phyloP scores from a whole-genome alignment of 225 moss, liverwort and hornwort species.

The Straminergon stramineum region DNA sequence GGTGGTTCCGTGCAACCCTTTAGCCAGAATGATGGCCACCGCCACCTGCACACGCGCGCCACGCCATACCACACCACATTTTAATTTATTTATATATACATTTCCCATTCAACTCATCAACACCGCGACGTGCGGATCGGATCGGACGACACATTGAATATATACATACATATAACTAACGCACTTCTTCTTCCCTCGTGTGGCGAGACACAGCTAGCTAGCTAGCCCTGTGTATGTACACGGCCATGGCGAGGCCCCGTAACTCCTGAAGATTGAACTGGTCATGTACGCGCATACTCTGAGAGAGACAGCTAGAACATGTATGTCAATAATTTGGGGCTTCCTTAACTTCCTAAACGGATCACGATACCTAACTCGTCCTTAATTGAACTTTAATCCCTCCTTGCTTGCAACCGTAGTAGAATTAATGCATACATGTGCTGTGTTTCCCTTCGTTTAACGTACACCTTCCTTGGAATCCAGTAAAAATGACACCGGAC shows the following conservation, averaged over 20 bases:
- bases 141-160: background rate
- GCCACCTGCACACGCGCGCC: constrained; percentile 6
- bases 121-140: background rate
- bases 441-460: background rate
- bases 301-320: background rate
- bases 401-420: background rate
- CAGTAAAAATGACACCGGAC: background rate
- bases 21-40: constrained; percentile 22
- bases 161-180: background rate
- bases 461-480: background rate
- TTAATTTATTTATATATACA: too few species aligned
- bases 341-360: background rate
- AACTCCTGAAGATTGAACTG: background rate
- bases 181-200: background rate
- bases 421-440: background rate
- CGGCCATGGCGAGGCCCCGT: background rate
- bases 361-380: background rate
- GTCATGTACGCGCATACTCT: too few species aligned
- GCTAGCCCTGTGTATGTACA: background rate
- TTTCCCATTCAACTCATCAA: background rate
- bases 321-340: too few species aligned
- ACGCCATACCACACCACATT: background rate
- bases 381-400: background rate
- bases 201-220: background rate
- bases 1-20: background rate